A percentile compares a stretch with the other conserved stretches of the same genome.
Conservation (phyloP, 2,329 filamentous ascomycete genomes). For the Colletotrichum sp. region DNA sequence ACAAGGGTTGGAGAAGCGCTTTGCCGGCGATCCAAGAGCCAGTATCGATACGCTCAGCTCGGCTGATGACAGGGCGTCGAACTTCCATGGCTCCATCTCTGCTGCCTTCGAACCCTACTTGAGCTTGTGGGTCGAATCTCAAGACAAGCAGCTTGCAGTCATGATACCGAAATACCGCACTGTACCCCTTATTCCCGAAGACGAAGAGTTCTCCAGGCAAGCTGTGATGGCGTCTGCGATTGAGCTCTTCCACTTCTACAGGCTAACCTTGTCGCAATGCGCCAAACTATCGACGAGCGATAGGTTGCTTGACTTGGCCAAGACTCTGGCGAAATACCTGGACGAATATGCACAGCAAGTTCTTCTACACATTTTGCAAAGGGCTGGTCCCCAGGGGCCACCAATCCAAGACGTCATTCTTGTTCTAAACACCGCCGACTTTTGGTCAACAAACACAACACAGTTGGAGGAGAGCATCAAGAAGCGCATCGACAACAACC, state of each 20-base stretch:
- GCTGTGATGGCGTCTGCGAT: slow-evolving; percentile 93
- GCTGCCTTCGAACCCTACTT: slow-evolving; percentile 97
- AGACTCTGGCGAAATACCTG: slow-evolving; percentile 87
- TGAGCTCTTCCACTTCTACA: slow-evolving; percentile 97
- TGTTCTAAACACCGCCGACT: slow-evolving; percentile 95
- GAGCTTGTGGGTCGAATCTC: slow-evolving; percentile 95
- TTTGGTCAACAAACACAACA: slow-evolving; percentile 91
- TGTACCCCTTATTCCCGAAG: slow-evolving; percentile 78
- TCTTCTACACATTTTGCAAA: slow-evolving; percentile 72
- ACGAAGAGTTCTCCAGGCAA: slow-evolving; percentile 92
- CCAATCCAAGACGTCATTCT: slow-evolving; percentile 78
- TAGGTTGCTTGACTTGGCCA: slow-evolving; percentile 82
- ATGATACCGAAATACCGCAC: slow-evolving; percentile 89
- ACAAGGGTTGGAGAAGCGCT: slow-evolving; percentile 85
- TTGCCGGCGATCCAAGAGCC: slow-evolving; percentile 73
- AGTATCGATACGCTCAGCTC: slow-evolving; percentile 92
- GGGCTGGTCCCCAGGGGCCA: slow-evolving; percentile 56
- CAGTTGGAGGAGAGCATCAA: slow-evolving; percentile 96
- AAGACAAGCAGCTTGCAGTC: slow-evolving; percentile 83
- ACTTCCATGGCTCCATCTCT: slow-evolving; percentile 90
- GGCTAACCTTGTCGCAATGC: slow-evolving; percentile 89
- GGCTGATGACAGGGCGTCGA: slow-evolving; percentile 74
- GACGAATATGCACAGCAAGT: slow-evolving; percentile 97
- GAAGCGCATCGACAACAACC: slow-evolving; percentile 81
- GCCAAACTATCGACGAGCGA: slow-evolving; percentile 94